These are phyloP conservation scores for Bacidia gigantensis DNA, from an alignment of 495 filamentous ascomycete species.

Conservation along the genomic window DNA sequence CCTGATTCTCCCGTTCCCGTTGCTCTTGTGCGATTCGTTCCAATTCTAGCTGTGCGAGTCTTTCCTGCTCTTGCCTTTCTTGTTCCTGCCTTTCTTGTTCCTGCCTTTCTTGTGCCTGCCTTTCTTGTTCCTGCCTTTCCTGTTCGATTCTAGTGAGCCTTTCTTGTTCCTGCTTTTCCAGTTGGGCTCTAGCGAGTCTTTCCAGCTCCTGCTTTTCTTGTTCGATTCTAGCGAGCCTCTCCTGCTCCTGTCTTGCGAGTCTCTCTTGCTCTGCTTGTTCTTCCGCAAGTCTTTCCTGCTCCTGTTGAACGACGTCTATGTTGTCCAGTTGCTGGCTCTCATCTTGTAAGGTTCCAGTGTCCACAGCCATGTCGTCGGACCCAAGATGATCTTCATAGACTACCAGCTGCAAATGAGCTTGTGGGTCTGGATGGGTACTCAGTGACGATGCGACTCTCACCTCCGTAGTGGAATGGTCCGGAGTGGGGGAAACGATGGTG, in stretches of 20 bases:
- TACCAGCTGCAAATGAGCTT: not conserved
- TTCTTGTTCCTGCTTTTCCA: not conserved
- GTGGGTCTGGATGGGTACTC: not conserved
- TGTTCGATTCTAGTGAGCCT: not conserved
- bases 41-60: no score
- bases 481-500: not conserved
- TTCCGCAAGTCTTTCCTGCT: not conserved
- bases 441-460: not conserved
- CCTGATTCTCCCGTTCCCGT: no score
- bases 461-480: not conserved
- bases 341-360: not conserved
- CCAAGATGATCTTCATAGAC: not conserved
- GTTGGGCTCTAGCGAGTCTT: no score
- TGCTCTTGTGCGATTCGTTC: no score
- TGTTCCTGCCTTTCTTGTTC: not conserved
- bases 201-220: not conserved
- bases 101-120: not conserved
- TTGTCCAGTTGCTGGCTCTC: not conserved
- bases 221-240: not conserved
- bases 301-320: not conserved
- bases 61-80: not conserved
- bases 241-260: not conserved
- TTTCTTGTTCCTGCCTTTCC: not conserved
- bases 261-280: not conserved
- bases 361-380: not conserved